phyloP scores from a whole-genome alignment of 1,139 yeast species.

The Keqinozyma sinolaborantium region DNA sequence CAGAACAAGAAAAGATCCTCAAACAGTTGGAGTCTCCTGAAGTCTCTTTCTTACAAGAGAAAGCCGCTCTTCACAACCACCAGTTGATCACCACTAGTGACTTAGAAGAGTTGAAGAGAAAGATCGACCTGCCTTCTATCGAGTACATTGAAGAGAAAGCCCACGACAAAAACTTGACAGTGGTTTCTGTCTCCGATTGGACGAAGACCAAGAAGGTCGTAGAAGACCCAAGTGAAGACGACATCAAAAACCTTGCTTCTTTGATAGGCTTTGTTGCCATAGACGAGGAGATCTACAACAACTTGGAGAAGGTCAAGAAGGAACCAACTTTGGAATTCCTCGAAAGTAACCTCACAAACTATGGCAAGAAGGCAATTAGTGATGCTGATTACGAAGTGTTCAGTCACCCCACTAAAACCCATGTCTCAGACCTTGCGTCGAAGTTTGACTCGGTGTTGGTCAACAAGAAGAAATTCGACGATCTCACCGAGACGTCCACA shows the following conservation, averaged over 20 bases:
- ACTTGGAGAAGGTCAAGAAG: constrained; percentile 4
- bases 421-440: constrained; percentile 8
- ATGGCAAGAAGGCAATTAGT: not conserved
- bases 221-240: not conserved
- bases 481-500: constrained; percentile 12
- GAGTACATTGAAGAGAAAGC: not conserved
- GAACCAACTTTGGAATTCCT: not conserved
- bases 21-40: constrained; percentile 13
- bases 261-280: not conserved
- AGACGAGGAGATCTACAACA: constrained; percentile 2
- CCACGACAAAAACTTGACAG: not conserved
- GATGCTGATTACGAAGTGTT: constrained; percentile 2
- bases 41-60: constrained; percentile 14
- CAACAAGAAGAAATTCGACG: constrained; percentile 9
- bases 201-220: not conserved
- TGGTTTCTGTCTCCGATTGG: not conserved
- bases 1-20: constrained; percentile 9
- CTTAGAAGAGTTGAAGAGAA: constrained; percentile 8
- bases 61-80: constrained; percentile 21
- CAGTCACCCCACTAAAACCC: constrained; percentile 10
- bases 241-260: not conserved
- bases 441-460: constrained; percentile 5
- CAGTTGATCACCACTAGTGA: constrained; percentile 18
- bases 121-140: constrained; percentile 16
- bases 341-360: constrained; percentile 2